phyloP scores from a whole-genome alignment of 257 asterid genomes.

The Solanum acaule region DNA sequence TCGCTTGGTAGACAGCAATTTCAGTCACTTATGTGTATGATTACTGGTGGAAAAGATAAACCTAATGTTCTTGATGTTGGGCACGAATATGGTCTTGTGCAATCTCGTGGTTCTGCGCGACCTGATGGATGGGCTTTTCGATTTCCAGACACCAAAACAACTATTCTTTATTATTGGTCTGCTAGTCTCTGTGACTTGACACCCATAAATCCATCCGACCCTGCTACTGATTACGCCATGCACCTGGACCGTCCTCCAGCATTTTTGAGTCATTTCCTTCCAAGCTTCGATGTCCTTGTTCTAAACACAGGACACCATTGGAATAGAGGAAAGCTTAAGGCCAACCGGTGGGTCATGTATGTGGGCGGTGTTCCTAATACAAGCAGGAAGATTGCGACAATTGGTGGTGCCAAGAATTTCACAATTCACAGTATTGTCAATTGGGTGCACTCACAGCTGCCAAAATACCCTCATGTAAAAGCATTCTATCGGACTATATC shows the following conservation, averaged over 20 bases:
- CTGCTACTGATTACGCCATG: constrained; percentile 59
- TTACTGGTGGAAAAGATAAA: constrained; percentile 68
- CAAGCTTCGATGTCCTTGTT: constrained; percentile 51
- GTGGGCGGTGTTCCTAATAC: constrained; percentile 65
- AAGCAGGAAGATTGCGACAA: constrained; percentile 38
- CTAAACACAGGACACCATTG: constrained; percentile 95
- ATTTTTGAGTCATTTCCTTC: constrained; percentile 49
- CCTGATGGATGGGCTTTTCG: constrained; percentile 98
- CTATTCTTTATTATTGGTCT: constrained; percentile 92
- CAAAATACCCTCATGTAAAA: constrained; percentile 53
- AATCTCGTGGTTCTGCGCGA: constrained; percentile 65
- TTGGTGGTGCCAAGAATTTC: constrained; percentile 60
- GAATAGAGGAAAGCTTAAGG: constrained; percentile 78
- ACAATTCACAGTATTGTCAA: constrained; percentile 56
- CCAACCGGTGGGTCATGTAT: constrained; percentile 80
- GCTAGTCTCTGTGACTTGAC: constrained; percentile 80
- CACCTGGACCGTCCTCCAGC: constrained; percentile 90
- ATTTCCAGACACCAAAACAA: constrained; percentile 66
- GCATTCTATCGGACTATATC: constrained; percentile 70
- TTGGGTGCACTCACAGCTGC: constrained; percentile 80
- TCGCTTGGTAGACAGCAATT: constrained; percentile 94
- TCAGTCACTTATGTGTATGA: constrained; percentile 95
- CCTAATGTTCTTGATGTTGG: constrained; percentile 73
- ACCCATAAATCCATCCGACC: constrained; percentile 44
- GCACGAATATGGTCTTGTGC: constrained; percentile 65